A percentile compares a stretch with the other conserved stretches of the same genome.
Conservation (phyloP, 345 rosid species). For the Brassica rapa region DNA sequence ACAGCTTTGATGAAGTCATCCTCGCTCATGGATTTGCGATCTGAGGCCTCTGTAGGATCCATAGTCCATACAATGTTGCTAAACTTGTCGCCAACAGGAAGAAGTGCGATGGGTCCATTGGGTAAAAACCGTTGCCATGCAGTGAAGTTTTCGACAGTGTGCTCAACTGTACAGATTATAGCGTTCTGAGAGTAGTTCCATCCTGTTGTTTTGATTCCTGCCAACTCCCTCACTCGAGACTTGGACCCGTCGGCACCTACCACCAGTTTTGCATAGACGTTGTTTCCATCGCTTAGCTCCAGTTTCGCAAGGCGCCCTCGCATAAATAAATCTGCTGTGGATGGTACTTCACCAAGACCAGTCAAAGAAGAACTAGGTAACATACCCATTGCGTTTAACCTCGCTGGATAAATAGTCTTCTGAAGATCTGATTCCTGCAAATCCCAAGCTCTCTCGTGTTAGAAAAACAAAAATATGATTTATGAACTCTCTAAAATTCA, state of each 20-base stretch:
- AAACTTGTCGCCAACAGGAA: constrained; percentile 80
- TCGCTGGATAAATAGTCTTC: constrained; percentile 69
- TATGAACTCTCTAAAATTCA: neutral
- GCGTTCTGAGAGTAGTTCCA: constrained; percentile 95
- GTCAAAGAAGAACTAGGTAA: constrained; percentile 53
- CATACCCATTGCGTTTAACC: constrained; percentile 68
- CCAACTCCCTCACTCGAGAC: constrained; percentile 83
- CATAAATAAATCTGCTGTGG: constrained; percentile 46
- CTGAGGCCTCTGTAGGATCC: constrained; percentile 73
- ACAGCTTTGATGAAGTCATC: constrained; percentile 72
- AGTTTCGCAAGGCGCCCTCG: constrained; percentile 65
- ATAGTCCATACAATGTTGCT: constrained; percentile 97
- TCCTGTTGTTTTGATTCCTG: constrained; percentile 79
- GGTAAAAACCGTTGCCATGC: constrained; percentile 98
- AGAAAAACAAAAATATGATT: neutral
- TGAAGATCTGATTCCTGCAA: constrained; percentile 66
- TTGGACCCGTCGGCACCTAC: constrained; percentile 99
- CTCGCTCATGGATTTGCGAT: constrained; percentile 69
- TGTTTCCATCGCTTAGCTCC: constrained; percentile 75
- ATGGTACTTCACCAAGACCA: constrained; percentile 43
- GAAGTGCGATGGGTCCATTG: constrained; percentile 86
- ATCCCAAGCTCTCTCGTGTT: neutral
- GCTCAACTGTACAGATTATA: constrained; percentile 89
- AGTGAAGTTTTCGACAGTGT: constrained; percentile 58
- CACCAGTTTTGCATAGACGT: constrained; percentile 79